Evolutionary conservation across 306 rosid genomes (phyloP).

Genomic region (Pachyrhizus erosus): DNA sequence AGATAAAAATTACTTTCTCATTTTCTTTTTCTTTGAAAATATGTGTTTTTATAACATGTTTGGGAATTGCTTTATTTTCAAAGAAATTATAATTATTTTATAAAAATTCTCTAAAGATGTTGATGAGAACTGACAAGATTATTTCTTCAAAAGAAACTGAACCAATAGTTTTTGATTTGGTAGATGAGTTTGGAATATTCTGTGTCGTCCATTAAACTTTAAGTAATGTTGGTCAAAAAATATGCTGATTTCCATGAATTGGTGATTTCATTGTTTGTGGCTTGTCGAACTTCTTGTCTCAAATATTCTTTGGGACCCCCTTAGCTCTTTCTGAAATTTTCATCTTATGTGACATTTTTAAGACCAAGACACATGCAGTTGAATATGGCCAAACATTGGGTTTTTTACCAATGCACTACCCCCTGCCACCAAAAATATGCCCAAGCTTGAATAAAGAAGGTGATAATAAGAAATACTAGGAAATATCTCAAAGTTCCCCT

Average conservation of each 20-base stretch:
- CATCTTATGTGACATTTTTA: constrained; percentile 1
- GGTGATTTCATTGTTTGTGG: constrained; percentile 1
- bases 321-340: background rate
- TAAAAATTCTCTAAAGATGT: background rate
- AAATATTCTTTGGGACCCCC: constrained; percentile 30
- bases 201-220: constrained; percentile 28
- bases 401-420: constrained; percentile 8
- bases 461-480: background rate
- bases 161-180: constrained; percentile 6
- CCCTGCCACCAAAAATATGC: background rate
- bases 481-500: background rate
- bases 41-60: background rate
- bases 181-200: constrained; percentile 37
- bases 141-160: background rate
- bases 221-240: constrained; percentile 25
- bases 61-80: background rate
- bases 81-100: background rate
- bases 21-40: background rate
- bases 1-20: background rate
- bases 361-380: background rate
- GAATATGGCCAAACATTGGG: constrained; percentile 16
- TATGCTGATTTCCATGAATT: constrained; percentile 6
- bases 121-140: background rate
- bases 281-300: constrained; percentile 11
- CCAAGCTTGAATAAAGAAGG: background rate